Percentiles rank a stretch among this genome's conserved stretches.
These are phyloP conservation scores for Lophiotrema nucula DNA, from an alignment of 495 filamentous ascomycete species.

Conservation along the genomic window DNA sequence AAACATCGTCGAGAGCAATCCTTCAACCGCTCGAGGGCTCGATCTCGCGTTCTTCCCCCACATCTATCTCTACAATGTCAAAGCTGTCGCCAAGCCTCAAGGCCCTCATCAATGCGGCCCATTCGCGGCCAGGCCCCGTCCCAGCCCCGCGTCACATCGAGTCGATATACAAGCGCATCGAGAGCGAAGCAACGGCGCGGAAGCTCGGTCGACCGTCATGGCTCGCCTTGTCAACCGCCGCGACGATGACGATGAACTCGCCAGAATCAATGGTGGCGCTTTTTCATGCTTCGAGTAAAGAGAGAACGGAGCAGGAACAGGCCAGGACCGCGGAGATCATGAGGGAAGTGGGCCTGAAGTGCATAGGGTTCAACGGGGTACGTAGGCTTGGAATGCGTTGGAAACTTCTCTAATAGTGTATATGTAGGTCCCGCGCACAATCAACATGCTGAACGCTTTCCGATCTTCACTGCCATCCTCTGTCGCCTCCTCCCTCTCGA, in stretches of 20 bases:
- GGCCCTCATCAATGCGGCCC: slow-evolving; percentile 66
- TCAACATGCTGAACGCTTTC: slow-evolving; percentile 74
- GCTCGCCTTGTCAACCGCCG: slow-evolving; percentile 68
- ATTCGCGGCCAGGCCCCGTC: slow-evolving; percentile 63
- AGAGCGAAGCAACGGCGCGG: slow-evolving; percentile 43
- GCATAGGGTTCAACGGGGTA: slow-evolving; percentile 75
- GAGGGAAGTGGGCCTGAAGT: slow-evolving; percentile 77
- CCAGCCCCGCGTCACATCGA: slow-evolving; percentile 61
- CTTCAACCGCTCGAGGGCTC: no score
- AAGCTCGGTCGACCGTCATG: slow-evolving; percentile 61
- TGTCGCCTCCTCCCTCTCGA: slow-evolving; percentile 48
- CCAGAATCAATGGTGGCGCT: slow-evolving; percentile 61
- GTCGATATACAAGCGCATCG: slow-evolving; percentile 60
- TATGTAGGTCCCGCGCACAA: slow-evolving; percentile 65
- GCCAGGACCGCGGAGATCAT: slow-evolving; percentile 69
- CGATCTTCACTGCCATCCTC: slow-evolving; percentile 51
- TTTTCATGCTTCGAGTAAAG: slow-evolving; percentile 51
- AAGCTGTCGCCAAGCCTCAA: slow-evolving; percentile 67
- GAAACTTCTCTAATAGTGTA: background rate
- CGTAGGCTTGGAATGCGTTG: background rate
- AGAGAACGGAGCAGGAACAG: slow-evolving; percentile 22
- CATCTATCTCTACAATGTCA: slow-evolving; percentile 58
- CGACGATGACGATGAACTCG: slow-evolving; percentile 74
- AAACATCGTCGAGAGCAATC: no score
- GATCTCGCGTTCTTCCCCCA: no score